Evolutionary conservation across 169 alveolate species (phyloP).

Genomic region (Cystoisospora suis): DNA sequence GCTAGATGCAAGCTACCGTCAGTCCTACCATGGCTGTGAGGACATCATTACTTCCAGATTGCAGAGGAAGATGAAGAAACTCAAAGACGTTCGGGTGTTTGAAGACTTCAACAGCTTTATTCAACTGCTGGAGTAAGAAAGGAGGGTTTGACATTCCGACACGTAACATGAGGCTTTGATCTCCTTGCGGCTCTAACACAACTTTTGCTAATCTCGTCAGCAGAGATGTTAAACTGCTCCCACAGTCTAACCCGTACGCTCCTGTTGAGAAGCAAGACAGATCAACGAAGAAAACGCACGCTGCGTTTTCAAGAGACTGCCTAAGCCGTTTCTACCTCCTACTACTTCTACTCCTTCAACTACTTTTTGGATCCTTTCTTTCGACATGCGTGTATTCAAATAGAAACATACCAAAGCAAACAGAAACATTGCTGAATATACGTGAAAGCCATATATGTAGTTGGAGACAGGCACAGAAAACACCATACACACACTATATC

Average conservation of each 20-base stretch:
- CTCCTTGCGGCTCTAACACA: slow-evolving; percentile 58
- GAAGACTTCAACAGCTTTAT: slow-evolving; percentile 90
- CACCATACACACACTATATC: no score
- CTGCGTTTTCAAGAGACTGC: neutral
- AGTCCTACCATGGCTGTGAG: slow-evolving; percentile 89
- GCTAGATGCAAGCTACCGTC: no score
- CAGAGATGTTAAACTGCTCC: slow-evolving; percentile 92
- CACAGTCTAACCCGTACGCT: slow-evolving; percentile 98
- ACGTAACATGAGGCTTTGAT: slow-evolving; percentile 78
- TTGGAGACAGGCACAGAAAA: no score
- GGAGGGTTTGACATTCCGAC: slow-evolving; percentile 99
- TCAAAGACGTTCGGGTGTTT: slow-evolving; percentile 94
- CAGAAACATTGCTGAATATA: no score
- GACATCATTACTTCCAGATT: slow-evolving; percentile 94
- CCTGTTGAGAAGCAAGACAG: slow-evolving; percentile 76
- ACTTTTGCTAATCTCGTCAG: slow-evolving; percentile 81
- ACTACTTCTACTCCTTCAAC: no score
- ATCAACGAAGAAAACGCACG: neutral
- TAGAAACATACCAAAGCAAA: no score
- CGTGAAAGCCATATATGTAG: no score
- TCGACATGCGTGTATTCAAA: no score
- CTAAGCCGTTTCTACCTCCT: no score
- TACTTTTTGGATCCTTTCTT: no score
- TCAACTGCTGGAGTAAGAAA: slow-evolving; percentile 93
- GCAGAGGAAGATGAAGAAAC: slow-evolving; percentile 98